phyloP scores from a whole-genome alignment of 108 stramenopile species.

The Poteriospumella lacustris region DNA sequence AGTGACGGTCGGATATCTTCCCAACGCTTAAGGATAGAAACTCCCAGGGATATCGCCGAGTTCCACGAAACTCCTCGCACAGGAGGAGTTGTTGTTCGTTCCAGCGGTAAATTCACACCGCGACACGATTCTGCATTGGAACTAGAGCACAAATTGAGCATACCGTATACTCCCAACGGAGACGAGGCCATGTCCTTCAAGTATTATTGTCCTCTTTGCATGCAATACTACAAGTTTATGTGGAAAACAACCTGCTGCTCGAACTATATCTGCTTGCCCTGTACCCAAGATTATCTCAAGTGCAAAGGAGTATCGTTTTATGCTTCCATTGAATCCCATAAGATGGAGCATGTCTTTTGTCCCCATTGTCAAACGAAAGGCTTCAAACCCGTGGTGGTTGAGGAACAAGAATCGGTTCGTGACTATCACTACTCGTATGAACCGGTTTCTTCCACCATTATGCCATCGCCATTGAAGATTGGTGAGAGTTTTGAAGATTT shows the following conservation, averaged over 20 bases:
- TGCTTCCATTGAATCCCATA: background rate
- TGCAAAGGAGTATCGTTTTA: background rate
- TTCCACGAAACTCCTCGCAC: too few relatives aligned
- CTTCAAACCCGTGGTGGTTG: background rate
- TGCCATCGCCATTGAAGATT: background rate
- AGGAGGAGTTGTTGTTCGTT: too few relatives aligned
- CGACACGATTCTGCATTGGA: too few relatives aligned
- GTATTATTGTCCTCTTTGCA: conserved; percentile 18
- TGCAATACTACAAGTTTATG: background rate
- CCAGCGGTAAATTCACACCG: too few relatives aligned
- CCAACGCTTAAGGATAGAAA: too few relatives aligned
- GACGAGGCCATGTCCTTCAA: background rate
- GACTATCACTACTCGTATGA: background rate
- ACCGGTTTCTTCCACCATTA: background rate
- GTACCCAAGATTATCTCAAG: background rate
- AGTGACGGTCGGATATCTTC: too few relatives aligned
- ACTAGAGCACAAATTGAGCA: too few relatives aligned
- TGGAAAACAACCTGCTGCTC: background rate
- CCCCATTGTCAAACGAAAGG: background rate
- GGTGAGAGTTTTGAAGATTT: conserved; percentile 5
- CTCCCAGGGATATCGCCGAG: too few relatives aligned
- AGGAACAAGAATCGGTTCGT: background rate
- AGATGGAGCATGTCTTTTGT: background rate
- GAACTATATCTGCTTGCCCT: background rate
- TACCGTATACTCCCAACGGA: background rate